Base-by-base conservation (phyloP, 768 basidiomycete genomes). In the Stropharia rugosoannulata region DNA sequence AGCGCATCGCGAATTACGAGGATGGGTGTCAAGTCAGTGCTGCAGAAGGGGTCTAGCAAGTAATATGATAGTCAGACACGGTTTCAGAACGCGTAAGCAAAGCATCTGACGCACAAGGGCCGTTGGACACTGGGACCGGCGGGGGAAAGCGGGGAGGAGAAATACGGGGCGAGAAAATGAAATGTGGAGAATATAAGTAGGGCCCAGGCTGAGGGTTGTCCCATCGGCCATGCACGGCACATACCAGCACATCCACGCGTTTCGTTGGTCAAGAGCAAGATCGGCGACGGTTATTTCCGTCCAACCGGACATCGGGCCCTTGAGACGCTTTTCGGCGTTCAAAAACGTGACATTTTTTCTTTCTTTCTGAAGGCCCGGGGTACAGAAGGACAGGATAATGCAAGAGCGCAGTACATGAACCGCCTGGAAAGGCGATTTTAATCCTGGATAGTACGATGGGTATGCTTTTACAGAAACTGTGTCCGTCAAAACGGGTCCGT, bases 1-100 rank as follows among this genome's bases (percentile, higher is more conserved):
- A 48, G 22, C 70, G 66, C 73, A 74, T 74, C 16, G 39, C 32
- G n/a, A 12, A 18, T 36, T 41, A 48, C 32, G 2, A 16, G 15
- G 45, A 10, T 43, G 22, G n/a, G 22, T 11, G 11, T 13, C 27
- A 10, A 6, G 18, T 22, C 16, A 12, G 27, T 1, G 19, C 22
- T n/a, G 13, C 19, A 43, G 45, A 8, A 8, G 9, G 7, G 15
- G 45, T 27, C 19, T 11, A 46, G 3, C 19, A 27, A 22, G n/a
- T n/a, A 22, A 22, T 22, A 22, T 22, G 27, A 22, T 15, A 27
- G 45, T 29, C 11, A 25, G 25, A 46, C 27, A 43, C 18, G 15
- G 42, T 8, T 22, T 18, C 29, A 11, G 4, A 27, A 13, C 29
- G 22, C 29, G 45, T 15, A 27, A 46, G n/a, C 40, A 41, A 19